Conservation (phyloP, 1,284 basidiomycete genomes). For the Apiotrichum sp. region DNA sequence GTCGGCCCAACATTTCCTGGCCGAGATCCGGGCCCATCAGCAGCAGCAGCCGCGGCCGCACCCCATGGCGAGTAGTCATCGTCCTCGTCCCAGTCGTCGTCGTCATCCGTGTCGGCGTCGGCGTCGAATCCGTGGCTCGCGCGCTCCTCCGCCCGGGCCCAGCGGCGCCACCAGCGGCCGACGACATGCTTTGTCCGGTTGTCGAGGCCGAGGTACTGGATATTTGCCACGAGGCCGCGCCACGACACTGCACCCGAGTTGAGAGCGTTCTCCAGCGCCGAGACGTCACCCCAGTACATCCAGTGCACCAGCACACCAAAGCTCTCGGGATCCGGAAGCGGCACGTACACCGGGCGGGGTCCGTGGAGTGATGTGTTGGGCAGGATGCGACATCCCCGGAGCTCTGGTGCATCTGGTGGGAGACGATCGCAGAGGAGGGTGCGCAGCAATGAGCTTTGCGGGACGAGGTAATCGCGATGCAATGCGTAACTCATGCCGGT, state of each 20-base stretch:
- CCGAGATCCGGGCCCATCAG: neutral
- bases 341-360: constrained; percentile 28
- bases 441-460: constrained; percentile 42
- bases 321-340: constrained; percentile 42
- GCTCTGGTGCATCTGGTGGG: constrained; percentile 7
- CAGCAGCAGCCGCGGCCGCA: neutral
- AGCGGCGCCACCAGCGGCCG: constrained; percentile 44
- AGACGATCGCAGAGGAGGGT: constrained; percentile 25
- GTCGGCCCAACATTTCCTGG: neutral
- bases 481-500: constrained; percentile 37
- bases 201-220: constrained; percentile 44
- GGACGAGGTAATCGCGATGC: constrained; percentile 44
- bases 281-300: constrained; percentile 45
- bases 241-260: constrained; percentile 35
- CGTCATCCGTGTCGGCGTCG: constrained; percentile 4
- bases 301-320: constrained; percentile 44
- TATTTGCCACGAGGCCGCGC: constrained; percentile 44
- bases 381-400: constrained; percentile 10
- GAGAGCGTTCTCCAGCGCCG: constrained; percentile 34
- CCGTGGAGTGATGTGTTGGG: constrained; percentile 8
- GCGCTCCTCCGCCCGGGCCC: constrained; percentile 31
- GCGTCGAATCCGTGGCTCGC: neutral
- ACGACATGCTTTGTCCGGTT: constrained; percentile 39
- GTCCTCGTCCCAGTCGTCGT: constrained; percentile 1
- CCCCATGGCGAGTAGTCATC: neutral